Percentiles rank a stretch among this genome's conserved stretches.
Evolutionary conservation across 371 early-diverging fungal species (phyloP).

Genomic region (Smittium culicis): DNA sequence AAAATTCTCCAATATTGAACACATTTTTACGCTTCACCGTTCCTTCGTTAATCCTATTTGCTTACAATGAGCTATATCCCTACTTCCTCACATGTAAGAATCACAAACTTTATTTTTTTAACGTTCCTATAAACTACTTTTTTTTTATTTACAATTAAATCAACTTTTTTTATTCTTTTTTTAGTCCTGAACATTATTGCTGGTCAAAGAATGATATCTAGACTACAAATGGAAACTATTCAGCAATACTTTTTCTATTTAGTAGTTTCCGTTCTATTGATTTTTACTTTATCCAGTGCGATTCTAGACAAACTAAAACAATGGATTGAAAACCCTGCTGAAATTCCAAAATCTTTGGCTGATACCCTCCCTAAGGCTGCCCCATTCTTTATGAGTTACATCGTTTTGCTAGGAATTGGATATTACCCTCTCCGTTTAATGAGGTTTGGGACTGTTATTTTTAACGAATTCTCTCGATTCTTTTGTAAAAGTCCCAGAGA

Average conservation of each 20-base stretch:
- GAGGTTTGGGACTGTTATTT: conserved; percentile 42
- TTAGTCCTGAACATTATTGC: conserved; percentile 37
- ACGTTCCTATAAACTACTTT: not conserved
- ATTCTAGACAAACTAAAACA: conserved; percentile 55
- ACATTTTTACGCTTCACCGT: conserved; percentile 31
- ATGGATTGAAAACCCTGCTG: conserved; percentile 49
- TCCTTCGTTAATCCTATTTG: conserved; percentile 33
- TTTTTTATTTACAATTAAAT: not conserved
- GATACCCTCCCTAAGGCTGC: conserved; percentile 44
- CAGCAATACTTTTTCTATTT: conserved; percentile 72
- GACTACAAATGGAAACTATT: conserved; percentile 36
- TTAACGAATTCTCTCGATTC: conserved; percentile 30
- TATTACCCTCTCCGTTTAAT: conserved; percentile 53
- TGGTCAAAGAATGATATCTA: conserved; percentile 25
- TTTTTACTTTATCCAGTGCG: conserved; percentile 67
- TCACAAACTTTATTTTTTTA: conserved; percentile 40
- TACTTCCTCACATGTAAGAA: conserved; percentile 48
- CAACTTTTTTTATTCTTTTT: conserved; percentile 25
- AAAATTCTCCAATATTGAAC: conserved; percentile 33
- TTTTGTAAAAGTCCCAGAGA: conserved; percentile 53
- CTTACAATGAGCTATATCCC: conserved; percentile 26
- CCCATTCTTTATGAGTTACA: conserved; percentile 65
- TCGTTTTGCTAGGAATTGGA: conserved; percentile 47
- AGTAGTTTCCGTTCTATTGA: conserved; percentile 73
- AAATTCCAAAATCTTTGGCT: conserved; percentile 57